Evolutionary conservation across 768 basidiomycete genomes (phyloP).

Genomic region (Auriculariales sp.): DNA sequence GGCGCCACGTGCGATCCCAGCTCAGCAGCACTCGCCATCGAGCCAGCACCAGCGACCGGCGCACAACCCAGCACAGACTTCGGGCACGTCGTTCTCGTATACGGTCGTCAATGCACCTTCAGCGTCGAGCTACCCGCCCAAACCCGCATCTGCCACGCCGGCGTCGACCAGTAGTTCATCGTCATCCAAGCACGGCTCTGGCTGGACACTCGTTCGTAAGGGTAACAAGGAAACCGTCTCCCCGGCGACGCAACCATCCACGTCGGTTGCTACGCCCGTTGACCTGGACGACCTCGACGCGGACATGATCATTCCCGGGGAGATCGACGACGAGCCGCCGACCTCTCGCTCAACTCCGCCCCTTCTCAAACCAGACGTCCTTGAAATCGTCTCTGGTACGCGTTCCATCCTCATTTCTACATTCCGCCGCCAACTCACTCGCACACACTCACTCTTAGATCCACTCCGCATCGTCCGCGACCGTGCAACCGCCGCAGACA

Average conservation of each 20-base stretch:
- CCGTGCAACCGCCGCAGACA: constrained; percentile 15
- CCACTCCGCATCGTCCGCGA: constrained; percentile 10
- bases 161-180: background rate
- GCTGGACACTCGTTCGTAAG: constrained; percentile 62
- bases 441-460: constrained; percentile 6
- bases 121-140: constrained; percentile 60
- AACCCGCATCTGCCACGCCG: constrained; percentile 17
- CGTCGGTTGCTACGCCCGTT: constrained; percentile 16
- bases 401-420: constrained; percentile 8
- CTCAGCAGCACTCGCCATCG: constrained; percentile 18
- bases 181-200: constrained; percentile 10
- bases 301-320: constrained; percentile 56
- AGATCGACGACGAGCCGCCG: constrained; percentile 31
- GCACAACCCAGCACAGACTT: constrained; percentile 38
- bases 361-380: constrained; percentile 50
- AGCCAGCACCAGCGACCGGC: constrained; percentile 16
- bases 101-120: constrained; percentile 65
- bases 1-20: constrained; percentile 32
- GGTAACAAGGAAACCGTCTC: constrained; percentile 13
- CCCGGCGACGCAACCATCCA: constrained; percentile 13
- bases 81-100: constrained; percentile 66
- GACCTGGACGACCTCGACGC: constrained; percentile 53
- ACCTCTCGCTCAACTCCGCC: constrained; percentile 23
- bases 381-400: constrained; percentile 66
- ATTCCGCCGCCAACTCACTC: background rate